Evolutionary conservation across 2,329 filamentous ascomycete genomes (phyloP), one percentile per base, ranked within the genome.

Genomic region (Monilinia fructicola): DNA sequence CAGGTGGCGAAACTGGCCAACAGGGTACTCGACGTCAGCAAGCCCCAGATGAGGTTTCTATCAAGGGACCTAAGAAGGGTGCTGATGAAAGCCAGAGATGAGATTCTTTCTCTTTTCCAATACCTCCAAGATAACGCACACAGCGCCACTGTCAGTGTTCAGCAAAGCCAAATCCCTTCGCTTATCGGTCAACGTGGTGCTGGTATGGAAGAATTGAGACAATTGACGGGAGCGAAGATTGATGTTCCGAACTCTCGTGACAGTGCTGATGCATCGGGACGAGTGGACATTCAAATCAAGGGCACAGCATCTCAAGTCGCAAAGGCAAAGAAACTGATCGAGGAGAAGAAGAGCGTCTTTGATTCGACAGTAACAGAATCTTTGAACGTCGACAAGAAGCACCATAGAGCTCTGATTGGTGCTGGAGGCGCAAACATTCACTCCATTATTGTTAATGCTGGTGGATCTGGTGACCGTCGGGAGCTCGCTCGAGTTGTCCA

Each of bases 61-160:
- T 99, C 70, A 92, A 93, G 72, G 95, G 95, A 26, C 93, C 94
- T 48, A 96, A 91, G 82, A 93, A 90, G 81, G 95, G 94, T 65
- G 95, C 93, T 10, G 93, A 98, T 76, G 89, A 92, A 92, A 74
- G 93, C 94, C 64, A 89, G 93, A 61, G 93, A 97, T 64, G 95
- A 99, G 81, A 88, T 99, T 38, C 86, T 94, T 70, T 93, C 89
- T 69, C 84, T 98, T 60, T 84, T 95, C 75, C 92, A 97, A 78
- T 99, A 93, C 78, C 85, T 94, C 55, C 88, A 92, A 78, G 94
- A 98, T 76, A 93, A 93, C 77, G 95, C 92, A 0, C 85, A 90
- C 78, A 89, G 85, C 28, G 91, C 89, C 21, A 90, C 87, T 16
- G 87, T 99, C 18, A 88, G 90, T 16, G 92, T 99, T 44, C 90